Evolutionary conservation across 495 filamentous ascomycete genomes (phyloP), one percentile per base, ranked within the genome.

Genomic region (Neurospora sp.): DNA sequence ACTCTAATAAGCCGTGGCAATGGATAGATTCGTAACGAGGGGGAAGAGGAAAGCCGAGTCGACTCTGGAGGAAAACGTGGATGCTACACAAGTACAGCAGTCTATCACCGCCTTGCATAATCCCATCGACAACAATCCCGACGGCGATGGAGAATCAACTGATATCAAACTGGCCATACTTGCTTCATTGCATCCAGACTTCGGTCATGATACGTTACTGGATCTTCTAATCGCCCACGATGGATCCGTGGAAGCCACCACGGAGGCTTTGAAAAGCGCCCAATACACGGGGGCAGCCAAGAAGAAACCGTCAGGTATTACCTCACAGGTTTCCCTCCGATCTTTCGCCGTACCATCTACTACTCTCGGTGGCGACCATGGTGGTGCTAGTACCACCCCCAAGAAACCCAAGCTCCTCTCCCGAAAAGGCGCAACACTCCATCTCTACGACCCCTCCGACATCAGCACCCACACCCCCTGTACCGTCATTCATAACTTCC

Each of bases 401-500:
- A 87, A 87, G 72, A 86, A 81, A 70, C 41, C 81, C 11, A 89
- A 84, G 73, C 71, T 83, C 0, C 80, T 90, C 39, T 91, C 91
- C 6, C 90, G 88, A 73, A 97, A 92, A 77, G 96, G 94, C 12
- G 84, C 89, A 75, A 97, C 94, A 0, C 81, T 97, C 9, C 91
- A 94, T 79, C 86, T 98, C 0, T 98, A 89, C 76, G 86, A 91
- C 39, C 92, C 94, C 3, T 84, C 88, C 42, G 93, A 97, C 78
- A 86, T 98, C 38, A 90, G 91, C 69, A 83, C 86, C 18, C 86
- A 94, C 76, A 97, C 96, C 0, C 93, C 96, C 20, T 97, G 94
- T 82, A 93, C 91, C 10, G 91, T 97, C 75, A 90, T 97, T 77
- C 94, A 94, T 82, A 95, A 96, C 77, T 98, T 98, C 78, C 86